phyloP scores from a whole-genome alignment of 2,329 filamentous ascomycete species.

The Fusarium aywerte region DNA sequence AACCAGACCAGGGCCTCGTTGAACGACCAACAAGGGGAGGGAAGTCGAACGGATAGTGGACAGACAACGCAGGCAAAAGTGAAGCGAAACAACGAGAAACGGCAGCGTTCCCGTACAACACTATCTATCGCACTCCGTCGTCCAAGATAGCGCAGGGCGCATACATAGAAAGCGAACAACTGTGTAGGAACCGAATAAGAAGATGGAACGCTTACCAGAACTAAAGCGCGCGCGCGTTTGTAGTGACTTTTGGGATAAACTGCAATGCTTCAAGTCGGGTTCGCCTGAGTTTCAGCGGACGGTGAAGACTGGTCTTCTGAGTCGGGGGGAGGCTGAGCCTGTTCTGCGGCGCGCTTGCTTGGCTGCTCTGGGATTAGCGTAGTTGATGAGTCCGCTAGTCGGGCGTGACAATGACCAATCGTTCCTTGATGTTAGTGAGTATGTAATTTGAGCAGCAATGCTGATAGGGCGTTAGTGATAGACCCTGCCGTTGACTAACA shows the following conservation, averaged over 20 bases:
- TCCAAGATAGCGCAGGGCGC: constrained; percentile 5
- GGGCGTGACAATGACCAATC: constrained; percentile 41
- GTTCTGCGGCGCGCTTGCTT: constrained; percentile 35
- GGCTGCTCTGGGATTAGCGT: constrained; percentile 48
- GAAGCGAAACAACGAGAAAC: constrained; percentile 36
- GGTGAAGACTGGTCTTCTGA: constrained; percentile 45
- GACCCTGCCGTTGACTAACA: constrained; percentile 10
- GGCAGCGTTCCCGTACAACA: constrained; percentile 30
- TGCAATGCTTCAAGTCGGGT: constrained; percentile 45
- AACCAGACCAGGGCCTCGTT: constrained; percentile 13
- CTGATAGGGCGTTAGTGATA: background rate
- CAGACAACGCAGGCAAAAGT: constrained; percentile 31
- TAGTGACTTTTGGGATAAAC: constrained; percentile 42
- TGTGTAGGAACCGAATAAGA: constrained; percentile 26
- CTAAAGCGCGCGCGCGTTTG: constrained; percentile 45
- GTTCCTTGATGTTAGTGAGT: constrained; percentile 15
- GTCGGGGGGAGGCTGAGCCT: constrained; percentile 41
- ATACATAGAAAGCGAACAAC: constrained; percentile 16
- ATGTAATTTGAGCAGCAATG: background rate
- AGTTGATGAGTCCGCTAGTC: constrained; percentile 34
- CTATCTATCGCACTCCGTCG: constrained; percentile 34
- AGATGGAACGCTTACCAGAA: constrained; percentile 49
- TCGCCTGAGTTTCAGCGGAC: constrained; percentile 49
- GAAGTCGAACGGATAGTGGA: constrained; percentile 34
- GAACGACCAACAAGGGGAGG: constrained; percentile 22